A percentile compares a stretch with the other conserved stretches of the same genome.
Conservation (phyloP, 805 yeast genomes). For the Lachancea dasiensis region DNA sequence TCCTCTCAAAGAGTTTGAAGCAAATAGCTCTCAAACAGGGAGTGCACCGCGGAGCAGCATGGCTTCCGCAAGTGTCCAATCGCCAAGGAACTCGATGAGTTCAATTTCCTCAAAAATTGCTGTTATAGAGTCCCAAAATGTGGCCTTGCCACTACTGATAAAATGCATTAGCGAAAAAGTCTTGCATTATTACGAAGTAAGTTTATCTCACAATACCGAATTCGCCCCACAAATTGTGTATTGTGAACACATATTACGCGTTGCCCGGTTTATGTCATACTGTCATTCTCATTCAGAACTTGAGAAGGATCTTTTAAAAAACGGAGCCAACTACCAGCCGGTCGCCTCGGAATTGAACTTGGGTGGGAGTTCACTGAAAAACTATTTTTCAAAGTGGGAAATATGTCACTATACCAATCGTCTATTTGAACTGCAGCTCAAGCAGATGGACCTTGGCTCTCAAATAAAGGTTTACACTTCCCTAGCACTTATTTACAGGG, state of each 20-base stretch:
- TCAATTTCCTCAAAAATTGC: slow-evolving; percentile 11
- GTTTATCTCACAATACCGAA: slow-evolving; percentile 58
- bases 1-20: slow-evolving; percentile 26
- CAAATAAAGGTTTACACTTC: slow-evolving; percentile 61
- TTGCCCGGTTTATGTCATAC: slow-evolving; percentile 52
- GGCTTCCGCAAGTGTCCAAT: slow-evolving; percentile 32
- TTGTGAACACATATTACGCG: slow-evolving; percentile 64
- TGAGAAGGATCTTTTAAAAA: slow-evolving; percentile 11
- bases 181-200: slow-evolving; percentile 41
- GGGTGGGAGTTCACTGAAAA: slow-evolving; percentile 2
- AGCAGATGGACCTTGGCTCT: slow-evolving; percentile 41
- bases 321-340: background rate
- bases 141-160: slow-evolving; percentile 35
- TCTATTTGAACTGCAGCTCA: slow-evolving; percentile 40
- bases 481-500: slow-evolving; percentile 57
- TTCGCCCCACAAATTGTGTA: slow-evolving; percentile 77
- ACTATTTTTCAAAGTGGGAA: slow-evolving; percentile 33
- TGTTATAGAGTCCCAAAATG: slow-evolving; percentile 18
- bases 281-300: slow-evolving; percentile 38
- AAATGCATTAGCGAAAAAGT: slow-evolving; percentile 36
- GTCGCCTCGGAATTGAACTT: no score
- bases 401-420: slow-evolving; percentile 46
- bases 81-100: slow-evolving; percentile 46
- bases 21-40: no score
- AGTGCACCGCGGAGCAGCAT: slow-evolving; percentile 25